Conservation (phyloP, 208 protist species). For the Acanthamoeba triangularis region DNA sequence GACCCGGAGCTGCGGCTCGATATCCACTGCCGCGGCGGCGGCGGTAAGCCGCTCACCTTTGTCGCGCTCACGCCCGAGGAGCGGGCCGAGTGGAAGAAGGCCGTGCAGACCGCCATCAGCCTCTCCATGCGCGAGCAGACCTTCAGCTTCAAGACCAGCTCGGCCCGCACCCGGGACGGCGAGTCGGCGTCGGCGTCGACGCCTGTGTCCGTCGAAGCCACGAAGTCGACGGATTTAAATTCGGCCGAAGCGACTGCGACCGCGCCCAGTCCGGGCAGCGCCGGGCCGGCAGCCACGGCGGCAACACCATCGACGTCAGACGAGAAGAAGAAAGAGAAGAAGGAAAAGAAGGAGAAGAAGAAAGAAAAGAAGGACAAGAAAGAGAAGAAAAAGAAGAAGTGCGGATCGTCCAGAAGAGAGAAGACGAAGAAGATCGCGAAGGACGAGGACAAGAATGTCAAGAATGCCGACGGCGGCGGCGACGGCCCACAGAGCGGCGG, state of each 20-base stretch:
- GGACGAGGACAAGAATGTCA: neutral
- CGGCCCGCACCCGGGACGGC: neutral
- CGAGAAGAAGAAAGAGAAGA: neutral
- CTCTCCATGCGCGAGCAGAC: neutral
- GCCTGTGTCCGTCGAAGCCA: neutral
- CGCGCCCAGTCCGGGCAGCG: neutral
- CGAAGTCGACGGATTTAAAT: neutral
- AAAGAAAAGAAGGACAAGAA: neutral
- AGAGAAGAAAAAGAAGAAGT: neutral
- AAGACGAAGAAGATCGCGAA: neutral
- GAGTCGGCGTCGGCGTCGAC: too few relatives aligned
- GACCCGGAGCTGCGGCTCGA: neutral
- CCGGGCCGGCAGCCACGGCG: neutral
- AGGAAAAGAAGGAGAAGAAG: neutral
- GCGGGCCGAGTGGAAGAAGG: neutral
- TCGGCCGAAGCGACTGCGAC: neutral
- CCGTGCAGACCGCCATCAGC: neutral
- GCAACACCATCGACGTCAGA: neutral
- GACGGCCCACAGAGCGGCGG: too few relatives aligned
- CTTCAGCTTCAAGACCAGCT: neutral
- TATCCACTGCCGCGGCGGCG: neutral
- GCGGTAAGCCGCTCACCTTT: neutral
- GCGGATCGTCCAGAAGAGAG: neutral
- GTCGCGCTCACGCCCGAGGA: neutral
- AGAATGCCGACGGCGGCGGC: neutral